Conservation (phyloP, 2,329 filamentous ascomycete genomes). For the Torrubiellomyces zombiae region DNA sequence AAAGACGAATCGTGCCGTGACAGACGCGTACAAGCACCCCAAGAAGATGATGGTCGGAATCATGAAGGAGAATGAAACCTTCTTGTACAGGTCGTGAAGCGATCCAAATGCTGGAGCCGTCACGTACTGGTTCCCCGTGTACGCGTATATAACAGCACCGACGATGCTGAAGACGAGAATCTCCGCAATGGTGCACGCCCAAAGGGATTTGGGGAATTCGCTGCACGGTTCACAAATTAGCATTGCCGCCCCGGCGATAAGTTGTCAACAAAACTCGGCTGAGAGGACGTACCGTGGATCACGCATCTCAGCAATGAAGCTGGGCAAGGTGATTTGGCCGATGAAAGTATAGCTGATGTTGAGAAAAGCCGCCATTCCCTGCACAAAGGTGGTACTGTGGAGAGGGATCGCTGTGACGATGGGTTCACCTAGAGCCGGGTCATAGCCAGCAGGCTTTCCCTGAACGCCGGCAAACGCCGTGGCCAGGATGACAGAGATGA, state of each 20-base stretch:
- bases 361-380: constrained; percentile 73
- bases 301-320: constrained; percentile 90
- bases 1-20: constrained; percentile 81
- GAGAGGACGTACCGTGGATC: constrained; percentile 27
- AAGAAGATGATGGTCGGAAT: constrained; percentile 87
- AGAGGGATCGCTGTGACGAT: constrained; percentile 52
- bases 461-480: constrained; percentile 70
- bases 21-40: constrained; percentile 77
- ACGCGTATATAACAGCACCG: constrained; percentile 68
- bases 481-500: constrained; percentile 72
- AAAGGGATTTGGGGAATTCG: constrained; percentile 87
- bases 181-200: constrained; percentile 78
- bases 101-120: constrained; percentile 78
- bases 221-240: constrained; percentile 25
- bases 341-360: constrained; percentile 97
- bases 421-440: constrained; percentile 40
- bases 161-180: constrained; percentile 74
- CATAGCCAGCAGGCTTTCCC: constrained; percentile 53
- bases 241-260: background rate
- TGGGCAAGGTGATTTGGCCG: constrained; percentile 83
- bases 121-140: constrained; percentile 79
- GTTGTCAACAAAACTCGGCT: too few relatives aligned
- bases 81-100: constrained; percentile 63
- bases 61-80: constrained; percentile 88
- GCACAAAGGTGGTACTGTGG: constrained; percentile 60